These are phyloP conservation scores for Colletotrichum sojae DNA, from an alignment of 2,329 filamentous ascomycete genomes.

Conservation along the genomic window DNA sequence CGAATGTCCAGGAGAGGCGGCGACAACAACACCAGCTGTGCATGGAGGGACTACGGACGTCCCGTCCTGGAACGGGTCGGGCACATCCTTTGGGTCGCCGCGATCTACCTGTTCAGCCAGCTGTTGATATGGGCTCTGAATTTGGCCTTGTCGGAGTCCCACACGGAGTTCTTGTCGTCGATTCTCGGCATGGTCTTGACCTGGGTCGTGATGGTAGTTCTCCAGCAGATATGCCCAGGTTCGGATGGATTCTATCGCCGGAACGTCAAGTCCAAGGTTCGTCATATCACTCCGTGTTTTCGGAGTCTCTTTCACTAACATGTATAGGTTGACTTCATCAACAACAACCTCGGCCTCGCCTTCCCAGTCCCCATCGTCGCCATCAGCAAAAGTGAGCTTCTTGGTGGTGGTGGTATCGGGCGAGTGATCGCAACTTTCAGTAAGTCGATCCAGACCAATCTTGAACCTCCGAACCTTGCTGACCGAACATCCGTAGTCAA, in stretches of 20 bases:
- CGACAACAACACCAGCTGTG: conserved; percentile 1
- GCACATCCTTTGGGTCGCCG: conserved; percentile 50
- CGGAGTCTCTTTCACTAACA: conserved; percentile 9
- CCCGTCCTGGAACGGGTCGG: conserved; percentile 13
- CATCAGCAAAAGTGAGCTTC: conserved; percentile 54
- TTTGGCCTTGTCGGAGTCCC: conserved; percentile 48
- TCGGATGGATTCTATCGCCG: conserved; percentile 48
- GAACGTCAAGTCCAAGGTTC: conserved; percentile 53
- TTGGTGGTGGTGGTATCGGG: conserved; percentile 54
- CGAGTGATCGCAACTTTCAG: conserved; percentile 61
- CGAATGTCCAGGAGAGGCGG: conserved; percentile 26
- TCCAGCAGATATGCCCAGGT: conserved; percentile 40
- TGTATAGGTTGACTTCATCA: conserved; percentile 63
- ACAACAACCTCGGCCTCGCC: conserved; percentile 65
- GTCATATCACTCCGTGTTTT: not conserved
- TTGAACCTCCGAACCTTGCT: not conserved
- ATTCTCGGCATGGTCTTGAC: conserved; percentile 63
- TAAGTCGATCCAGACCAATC: conserved; percentile 46
- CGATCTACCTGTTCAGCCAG: conserved; percentile 59
- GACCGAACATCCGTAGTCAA: conserved; percentile 45
- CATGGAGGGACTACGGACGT: conserved; percentile 8
- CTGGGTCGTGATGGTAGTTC: conserved; percentile 52
- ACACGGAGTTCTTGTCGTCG: conserved; percentile 61
- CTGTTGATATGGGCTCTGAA: conserved; percentile 63
- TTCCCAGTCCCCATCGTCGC: conserved; percentile 66